phyloP scores from a whole-genome alignment of 129 eudicot genomes.

The Centaurea solstitialis region DNA sequence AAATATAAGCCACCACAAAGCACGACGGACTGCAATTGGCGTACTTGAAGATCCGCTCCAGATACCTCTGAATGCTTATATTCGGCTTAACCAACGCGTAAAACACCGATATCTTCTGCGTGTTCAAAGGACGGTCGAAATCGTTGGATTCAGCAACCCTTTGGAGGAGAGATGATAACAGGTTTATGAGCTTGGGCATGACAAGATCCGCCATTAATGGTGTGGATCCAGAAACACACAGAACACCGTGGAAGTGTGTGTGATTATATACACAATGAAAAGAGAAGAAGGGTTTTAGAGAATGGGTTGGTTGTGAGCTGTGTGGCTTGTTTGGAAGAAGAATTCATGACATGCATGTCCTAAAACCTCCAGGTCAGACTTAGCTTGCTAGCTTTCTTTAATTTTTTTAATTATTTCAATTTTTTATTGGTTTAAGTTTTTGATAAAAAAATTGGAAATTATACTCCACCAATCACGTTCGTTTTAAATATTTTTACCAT shows the following conservation, averaged over 20 bases:
- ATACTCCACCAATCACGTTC: conserved; percentile 24
- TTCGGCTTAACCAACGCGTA: conserved; percentile 53
- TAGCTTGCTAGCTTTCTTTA: conserved; percentile 29
- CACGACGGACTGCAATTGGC: conserved; percentile 73
- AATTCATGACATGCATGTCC: conserved; percentile 48
- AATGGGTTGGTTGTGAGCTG: conserved; percentile 51
- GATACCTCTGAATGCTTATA: conserved; percentile 48
- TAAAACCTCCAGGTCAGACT: conserved; percentile 32
- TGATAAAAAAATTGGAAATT: not conserved
- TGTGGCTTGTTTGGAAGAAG: conserved; percentile 24
- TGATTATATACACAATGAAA: conserved; percentile 15
- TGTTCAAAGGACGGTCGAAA: not conserved
- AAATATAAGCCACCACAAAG: conserved; percentile 53
- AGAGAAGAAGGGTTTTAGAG: not conserved
- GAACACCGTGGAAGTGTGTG: conserved; percentile 16
- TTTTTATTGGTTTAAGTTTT: too few relatives aligned
- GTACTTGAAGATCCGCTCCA: conserved; percentile 71
- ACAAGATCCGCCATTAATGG: conserved; percentile 42
- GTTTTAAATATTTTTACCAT: not conserved
- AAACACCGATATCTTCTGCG: conserved; percentile 47
- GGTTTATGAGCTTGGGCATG: conserved; percentile 46
- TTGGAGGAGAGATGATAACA: conserved; percentile 50
- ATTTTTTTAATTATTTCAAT: not conserved
- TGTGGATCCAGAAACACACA: conserved; percentile 10
- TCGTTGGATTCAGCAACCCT: conserved; percentile 55